Percentiles rank a stretch among this genome's conserved stretches.
Evolutionary conservation across 805 yeast genomes (phyloP).

Genomic region (Ogataea wickerhamii): DNA sequence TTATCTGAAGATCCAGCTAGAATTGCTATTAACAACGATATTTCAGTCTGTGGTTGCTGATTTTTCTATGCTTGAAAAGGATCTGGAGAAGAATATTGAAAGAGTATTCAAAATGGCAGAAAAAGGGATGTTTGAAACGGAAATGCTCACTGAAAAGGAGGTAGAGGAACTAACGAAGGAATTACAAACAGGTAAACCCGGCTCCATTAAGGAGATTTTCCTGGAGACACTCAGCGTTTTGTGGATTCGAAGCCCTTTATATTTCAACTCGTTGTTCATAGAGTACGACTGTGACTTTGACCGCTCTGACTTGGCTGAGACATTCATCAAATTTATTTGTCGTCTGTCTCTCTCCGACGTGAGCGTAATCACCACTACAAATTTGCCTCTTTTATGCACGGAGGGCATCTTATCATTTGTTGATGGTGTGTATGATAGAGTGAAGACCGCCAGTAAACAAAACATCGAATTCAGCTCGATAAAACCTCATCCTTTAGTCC

Average conservation of each 20-base stretch:
- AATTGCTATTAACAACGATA: slow-evolving; percentile 61
- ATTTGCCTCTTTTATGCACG: slow-evolving; percentile 89
- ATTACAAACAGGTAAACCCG: slow-evolving; percentile 45
- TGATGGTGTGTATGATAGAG: slow-evolving; percentile 54
- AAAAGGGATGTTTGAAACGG: slow-evolving; percentile 24
- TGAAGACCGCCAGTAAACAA: slow-evolving; percentile 33
- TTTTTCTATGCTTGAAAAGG: slow-evolving; percentile 23
- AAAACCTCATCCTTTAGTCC: slow-evolving; percentile 32
- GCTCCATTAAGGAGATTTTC: slow-evolving; percentile 69
- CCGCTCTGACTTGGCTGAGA: slow-evolving; percentile 69
- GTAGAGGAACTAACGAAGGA: slow-evolving; percentile 27
- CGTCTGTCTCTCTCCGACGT: slow-evolving; percentile 82
- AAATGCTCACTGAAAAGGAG: slow-evolving; percentile 25
- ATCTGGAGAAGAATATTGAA: slow-evolving; percentile 26
- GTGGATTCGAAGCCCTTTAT: slow-evolving; percentile 76
- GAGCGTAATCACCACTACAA: slow-evolving; percentile 72
- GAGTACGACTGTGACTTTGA: slow-evolving; percentile 90
- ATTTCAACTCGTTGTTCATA: slow-evolving; percentile 72
- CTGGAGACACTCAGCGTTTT: slow-evolving; percentile 79
- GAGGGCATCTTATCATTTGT: slow-evolving; percentile 80
- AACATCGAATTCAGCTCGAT: slow-evolving; percentile 19
- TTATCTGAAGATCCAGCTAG: slow-evolving; percentile 74
- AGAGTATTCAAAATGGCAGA: slow-evolving; percentile 30
- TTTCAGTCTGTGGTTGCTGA: slow-evolving; percentile 41
- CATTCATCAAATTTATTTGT: slow-evolving; percentile 66